phyloP scores from a whole-genome alignment of 2,329 filamentous ascomycete genomes.

The Tothia fuscella region DNA sequence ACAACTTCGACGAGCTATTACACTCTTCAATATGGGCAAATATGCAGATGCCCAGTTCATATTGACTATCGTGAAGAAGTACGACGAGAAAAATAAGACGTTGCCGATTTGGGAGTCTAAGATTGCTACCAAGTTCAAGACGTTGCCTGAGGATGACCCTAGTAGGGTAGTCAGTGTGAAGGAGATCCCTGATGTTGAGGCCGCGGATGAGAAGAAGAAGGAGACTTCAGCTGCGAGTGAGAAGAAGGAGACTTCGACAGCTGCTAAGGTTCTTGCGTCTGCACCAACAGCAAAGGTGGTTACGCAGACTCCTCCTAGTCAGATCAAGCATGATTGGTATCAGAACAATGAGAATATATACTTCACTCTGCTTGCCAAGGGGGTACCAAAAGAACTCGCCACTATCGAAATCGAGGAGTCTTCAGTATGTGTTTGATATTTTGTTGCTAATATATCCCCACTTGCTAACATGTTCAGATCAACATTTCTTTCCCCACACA shows the following conservation, averaged over 20 bases:
- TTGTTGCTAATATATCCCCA: constrained; percentile 1
- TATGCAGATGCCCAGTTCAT: constrained; percentile 67
- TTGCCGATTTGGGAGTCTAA: constrained; percentile 49
- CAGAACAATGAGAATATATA: constrained; percentile 49
- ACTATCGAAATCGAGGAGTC: constrained; percentile 39
- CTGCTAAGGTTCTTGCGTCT: constrained; percentile 12
- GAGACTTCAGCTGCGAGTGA: too few species aligned
- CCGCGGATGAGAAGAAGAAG: constrained; percentile 28
- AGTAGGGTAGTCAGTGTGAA: constrained; percentile 23
- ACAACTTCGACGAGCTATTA: constrained; percentile 67
- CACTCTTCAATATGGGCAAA: constrained; percentile 55
- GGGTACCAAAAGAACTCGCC: constrained; percentile 45
- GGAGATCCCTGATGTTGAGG: constrained; percentile 42
- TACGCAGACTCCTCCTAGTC: constrained; percentile 38
- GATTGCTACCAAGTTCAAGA: constrained; percentile 38
- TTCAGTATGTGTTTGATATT: constrained; percentile 26
- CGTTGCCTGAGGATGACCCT: constrained; percentile 38
- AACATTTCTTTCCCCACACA: constrained; percentile 47
- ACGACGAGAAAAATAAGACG: constrained; percentile 40
- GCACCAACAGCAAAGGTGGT: constrained; percentile 10
- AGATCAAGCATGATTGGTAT: constrained; percentile 59
- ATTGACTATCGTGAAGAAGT: constrained; percentile 45
- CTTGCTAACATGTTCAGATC: constrained; percentile 25
- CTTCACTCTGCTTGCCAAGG: constrained; percentile 54
- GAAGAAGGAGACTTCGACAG: constrained; percentile 19